Conservation (phyloP, 345 rosid genomes). For the Salix suchowensis region DNA sequence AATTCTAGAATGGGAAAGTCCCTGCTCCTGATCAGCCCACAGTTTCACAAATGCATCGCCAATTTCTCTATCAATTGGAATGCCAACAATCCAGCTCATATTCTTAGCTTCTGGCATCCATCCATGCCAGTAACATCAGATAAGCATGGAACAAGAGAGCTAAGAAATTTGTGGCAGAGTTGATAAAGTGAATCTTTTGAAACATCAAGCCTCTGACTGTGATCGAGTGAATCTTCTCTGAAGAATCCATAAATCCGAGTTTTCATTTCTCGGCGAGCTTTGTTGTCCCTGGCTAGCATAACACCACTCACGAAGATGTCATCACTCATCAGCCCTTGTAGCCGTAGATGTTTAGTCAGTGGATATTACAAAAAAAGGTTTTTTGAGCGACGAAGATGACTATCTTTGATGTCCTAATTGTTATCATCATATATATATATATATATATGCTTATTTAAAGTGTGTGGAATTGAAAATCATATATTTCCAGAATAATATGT, state of each 20-base stretch:
- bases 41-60: constrained; percentile 71
- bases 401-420: too few relatives aligned
- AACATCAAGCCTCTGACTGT: constrained; percentile 39
- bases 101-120: constrained; percentile 76
- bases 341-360: constrained; percentile 35
- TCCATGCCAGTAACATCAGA: constrained; percentile 61
- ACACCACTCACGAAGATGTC: constrained; percentile 69
- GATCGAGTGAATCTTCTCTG: constrained; percentile 52
- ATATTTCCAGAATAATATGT: too few relatives aligned
- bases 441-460: too few relatives aligned
- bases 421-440: too few relatives aligned
- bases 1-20: constrained; percentile 73
- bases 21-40: constrained; percentile 93
- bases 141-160: constrained; percentile 67
- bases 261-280: constrained; percentile 89
- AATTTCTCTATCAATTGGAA: constrained; percentile 57
- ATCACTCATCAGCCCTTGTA: constrained; percentile 53
- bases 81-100: constrained; percentile 83
- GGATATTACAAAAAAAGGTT: too few relatives aligned
- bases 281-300: constrained; percentile 81
- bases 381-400: too few relatives aligned
- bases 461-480: too few relatives aligned
- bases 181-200: constrained; percentile 64
- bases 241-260: constrained; percentile 59
- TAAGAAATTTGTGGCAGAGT: constrained; percentile 74